Evolutionary conservation across 345 rosid genomes (phyloP).

Genomic region (Carallia pectinifolia): DNA sequence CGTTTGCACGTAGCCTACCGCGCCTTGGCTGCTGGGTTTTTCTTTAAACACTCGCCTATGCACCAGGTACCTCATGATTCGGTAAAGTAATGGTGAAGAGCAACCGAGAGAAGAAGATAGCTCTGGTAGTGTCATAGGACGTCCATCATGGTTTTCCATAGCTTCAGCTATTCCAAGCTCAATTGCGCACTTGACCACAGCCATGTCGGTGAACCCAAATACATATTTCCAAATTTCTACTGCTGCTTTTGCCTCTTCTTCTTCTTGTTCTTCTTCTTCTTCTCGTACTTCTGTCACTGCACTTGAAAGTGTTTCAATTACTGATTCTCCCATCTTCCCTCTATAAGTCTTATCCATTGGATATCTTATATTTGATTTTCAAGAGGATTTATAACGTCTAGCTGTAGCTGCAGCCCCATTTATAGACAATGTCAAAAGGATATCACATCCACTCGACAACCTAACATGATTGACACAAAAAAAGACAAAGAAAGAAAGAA

Average conservation of each 20-base stretch:
- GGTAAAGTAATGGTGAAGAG: constrained; percentile 44
- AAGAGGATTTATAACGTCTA: too few species aligned
- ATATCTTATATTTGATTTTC: too few species aligned
- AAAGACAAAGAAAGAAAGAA: too few species aligned
- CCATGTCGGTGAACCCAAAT: constrained; percentile 51
- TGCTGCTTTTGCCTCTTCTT: constrained; percentile 41
- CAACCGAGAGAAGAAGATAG: constrained; percentile 53
- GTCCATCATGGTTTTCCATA: constrained; percentile 39
- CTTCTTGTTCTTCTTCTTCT: background rate
- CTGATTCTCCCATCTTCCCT: background rate
- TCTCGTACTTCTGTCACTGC: background rate
- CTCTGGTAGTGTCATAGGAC: constrained; percentile 45
- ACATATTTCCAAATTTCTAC: constrained; percentile 53
- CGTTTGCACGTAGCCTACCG: constrained; percentile 39
- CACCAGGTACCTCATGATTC: constrained; percentile 67
- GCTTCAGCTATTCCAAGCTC: constrained; percentile 72
- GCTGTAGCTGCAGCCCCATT: too few species aligned
- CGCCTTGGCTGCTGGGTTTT: constrained; percentile 20
- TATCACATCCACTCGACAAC: too few species aligned
- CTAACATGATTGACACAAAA: too few species aligned
- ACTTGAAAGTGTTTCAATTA: constrained; percentile 7
- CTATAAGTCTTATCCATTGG: too few species aligned
- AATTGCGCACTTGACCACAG: constrained; percentile 72
- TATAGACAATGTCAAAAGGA: too few species aligned
- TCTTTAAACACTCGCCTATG: constrained; percentile 48